phyloP scores from a whole-genome alignment of 1,284 basidiomycete genomes.

The Apiotrichum siamense region DNA sequence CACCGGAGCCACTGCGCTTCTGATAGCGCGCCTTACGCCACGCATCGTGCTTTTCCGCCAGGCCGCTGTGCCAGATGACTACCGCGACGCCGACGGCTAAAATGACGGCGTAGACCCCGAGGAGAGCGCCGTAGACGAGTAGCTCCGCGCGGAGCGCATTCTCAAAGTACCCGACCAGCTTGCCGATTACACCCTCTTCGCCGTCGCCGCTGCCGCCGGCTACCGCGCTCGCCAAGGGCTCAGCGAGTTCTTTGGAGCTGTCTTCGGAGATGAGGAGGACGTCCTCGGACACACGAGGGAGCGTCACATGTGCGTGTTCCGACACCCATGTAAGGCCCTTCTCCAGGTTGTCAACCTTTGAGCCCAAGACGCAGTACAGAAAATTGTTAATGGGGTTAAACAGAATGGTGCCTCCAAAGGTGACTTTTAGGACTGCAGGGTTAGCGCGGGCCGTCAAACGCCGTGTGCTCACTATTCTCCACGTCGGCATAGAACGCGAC shows the following conservation, averaged over 20 bases:
- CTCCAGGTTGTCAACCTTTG: slow-evolving; percentile 80
- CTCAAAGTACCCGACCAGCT: slow-evolving; percentile 67
- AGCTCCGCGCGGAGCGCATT: slow-evolving; percentile 68
- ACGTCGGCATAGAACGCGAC: slow-evolving; percentile 51
- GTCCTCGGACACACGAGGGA: slow-evolving; percentile 66
- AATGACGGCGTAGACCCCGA: slow-evolving; percentile 61
- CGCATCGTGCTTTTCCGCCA: slow-evolving; percentile 16
- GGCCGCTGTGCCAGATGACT: slow-evolving; percentile 40
- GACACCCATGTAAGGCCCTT: slow-evolving; percentile 86
- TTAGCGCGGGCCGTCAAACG: background rate
- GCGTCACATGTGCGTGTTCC: slow-evolving; percentile 70
- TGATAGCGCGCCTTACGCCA: background rate
- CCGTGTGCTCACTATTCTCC: slow-evolving; percentile 30
- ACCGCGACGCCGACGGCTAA: slow-evolving; percentile 35
- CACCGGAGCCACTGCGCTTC: background rate
- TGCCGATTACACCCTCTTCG: slow-evolving; percentile 68
- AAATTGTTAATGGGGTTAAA: slow-evolving; percentile 78
- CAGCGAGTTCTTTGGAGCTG: slow-evolving; percentile 65
- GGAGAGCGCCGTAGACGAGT: slow-evolving; percentile 72
- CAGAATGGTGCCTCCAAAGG: slow-evolving; percentile 78
- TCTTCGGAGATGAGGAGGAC: slow-evolving; percentile 67
- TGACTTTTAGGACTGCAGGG: slow-evolving; percentile 52
- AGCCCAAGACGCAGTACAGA: slow-evolving; percentile 78
- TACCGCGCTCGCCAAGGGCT: slow-evolving; percentile 72
- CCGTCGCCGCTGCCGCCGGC: slow-evolving; percentile 56